Evolutionary conservation across 768 basidiomycete species (phyloP), one percentile per base, ranked within the genome.

Genomic region (Infundibulicybe gibba): DNA sequence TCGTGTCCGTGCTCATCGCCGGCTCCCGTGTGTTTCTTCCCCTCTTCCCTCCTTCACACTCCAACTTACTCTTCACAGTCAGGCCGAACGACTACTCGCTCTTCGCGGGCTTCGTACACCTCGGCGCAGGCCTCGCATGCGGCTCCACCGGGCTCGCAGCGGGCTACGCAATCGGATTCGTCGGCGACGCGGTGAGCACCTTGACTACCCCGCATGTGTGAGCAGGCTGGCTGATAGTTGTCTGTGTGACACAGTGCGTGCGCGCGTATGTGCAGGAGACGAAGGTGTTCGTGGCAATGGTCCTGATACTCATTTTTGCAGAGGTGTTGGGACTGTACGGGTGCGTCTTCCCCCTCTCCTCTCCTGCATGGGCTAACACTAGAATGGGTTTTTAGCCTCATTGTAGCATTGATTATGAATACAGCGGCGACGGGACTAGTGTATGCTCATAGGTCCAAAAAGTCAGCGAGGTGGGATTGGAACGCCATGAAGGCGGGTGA

Each of bases 231-330:
- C 11, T 19, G 3, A 14, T 10, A 38, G 10, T 19, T 38, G 4
- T 10, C 35, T 11, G 13, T 45, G 41, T 15, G 30, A 31, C 47
- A 30, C 53, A 94, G 90, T 94, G 91, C 57, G 91, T 94, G 13
- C 80, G 93, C 49, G 91, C 91, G 51, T 97, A 92, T 61, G 80
- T 97, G 19, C 80, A 92, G 57, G 94, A 97, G 69, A 85, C 85
- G 51, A 86, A 82, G 62, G 83, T 97, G 20, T 97, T 94, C 61
- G 94, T 97, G 16, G 76, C 86, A 6, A 97, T 97, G 94, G 92
- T 98, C 15, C 83, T 98, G 35, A 94, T 98, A 53, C 82, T 98
- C 61, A 92, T 92, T 54, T 93, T 92, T 54, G 85, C 83, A 6
- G 93, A 95, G 65, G 94, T 97, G 17, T 70, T 97, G 49, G 94